These are phyloP conservation scores for Phaffomyces antillensis DNA, from an alignment of 805 yeast genomes.

Conservation along the genomic window DNA sequence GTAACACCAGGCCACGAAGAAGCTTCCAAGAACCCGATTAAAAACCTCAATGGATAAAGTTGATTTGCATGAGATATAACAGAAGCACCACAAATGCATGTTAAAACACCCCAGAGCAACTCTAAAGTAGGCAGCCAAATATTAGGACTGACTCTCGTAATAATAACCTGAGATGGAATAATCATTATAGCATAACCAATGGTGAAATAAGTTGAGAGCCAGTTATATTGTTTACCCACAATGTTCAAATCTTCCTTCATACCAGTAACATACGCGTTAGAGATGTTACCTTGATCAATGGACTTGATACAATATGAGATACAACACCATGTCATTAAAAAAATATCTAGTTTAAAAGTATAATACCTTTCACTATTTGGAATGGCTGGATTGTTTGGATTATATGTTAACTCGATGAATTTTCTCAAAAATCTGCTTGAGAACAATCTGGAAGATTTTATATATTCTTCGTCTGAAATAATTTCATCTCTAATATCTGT, in stretches of 20 bases:
- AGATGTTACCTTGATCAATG: constrained; percentile 45
- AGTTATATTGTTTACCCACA: constrained; percentile 10
- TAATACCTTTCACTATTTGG: constrained; percentile 4
- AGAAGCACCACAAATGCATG: constrained; percentile 46
- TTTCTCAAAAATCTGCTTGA: background rate
- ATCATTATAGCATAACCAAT: constrained; percentile 60
- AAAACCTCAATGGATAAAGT: constrained; percentile 55
- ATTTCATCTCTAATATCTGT: background rate
- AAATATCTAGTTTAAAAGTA: constrained; percentile 3
- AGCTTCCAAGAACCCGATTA: constrained; percentile 64
- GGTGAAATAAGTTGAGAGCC: constrained; percentile 48
- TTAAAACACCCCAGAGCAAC: constrained; percentile 61
- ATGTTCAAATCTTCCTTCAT: constrained; percentile 31
- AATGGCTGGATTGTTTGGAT: background rate
- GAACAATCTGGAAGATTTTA: constrained; percentile 1
- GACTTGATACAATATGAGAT: constrained; percentile 27
- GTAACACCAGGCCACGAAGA: constrained; percentile 42
- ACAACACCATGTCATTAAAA: constrained; percentile 4
- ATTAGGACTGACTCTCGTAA: constrained; percentile 50
- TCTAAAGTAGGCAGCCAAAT: constrained; percentile 45
- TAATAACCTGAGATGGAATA: constrained; percentile 56
- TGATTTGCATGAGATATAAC: constrained; percentile 22
- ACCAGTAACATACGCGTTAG: constrained; percentile 50
- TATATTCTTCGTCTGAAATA: constrained; percentile 1
- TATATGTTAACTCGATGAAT: constrained; percentile 3